phyloP scores from a whole-genome alignment of 2,329 filamentous ascomycete species.

The Lachnellula arida region DNA sequence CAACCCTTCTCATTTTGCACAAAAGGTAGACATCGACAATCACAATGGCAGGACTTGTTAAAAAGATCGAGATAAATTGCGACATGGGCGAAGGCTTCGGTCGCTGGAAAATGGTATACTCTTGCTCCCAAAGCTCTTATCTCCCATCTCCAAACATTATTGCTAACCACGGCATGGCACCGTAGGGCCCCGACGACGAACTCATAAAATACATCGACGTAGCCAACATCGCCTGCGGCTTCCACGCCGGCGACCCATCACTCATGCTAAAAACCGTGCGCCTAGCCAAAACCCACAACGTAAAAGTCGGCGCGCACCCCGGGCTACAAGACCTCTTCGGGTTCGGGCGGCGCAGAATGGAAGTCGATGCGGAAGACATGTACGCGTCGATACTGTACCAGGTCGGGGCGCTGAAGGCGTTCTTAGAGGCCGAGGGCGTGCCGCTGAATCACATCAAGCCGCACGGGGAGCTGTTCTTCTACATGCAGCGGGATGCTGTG shows the following conservation, averaged over 20 bases:
- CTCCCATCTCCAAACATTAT: not conserved
- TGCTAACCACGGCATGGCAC: too few relatives aligned
- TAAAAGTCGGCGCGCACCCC: slow-evolving; percentile 58
- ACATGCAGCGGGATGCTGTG: slow-evolving; percentile 5
- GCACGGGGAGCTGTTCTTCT: slow-evolving; percentile 5
- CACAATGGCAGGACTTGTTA: slow-evolving; percentile 3
- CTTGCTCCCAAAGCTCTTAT: not conserved
- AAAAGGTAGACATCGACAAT: not conserved
- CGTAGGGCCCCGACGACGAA: slow-evolving; percentile 52
- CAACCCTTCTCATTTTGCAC: too few relatives aligned
- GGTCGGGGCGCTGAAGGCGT: slow-evolving; percentile 2
- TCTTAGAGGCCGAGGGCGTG: not conserved
- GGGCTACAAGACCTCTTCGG: slow-evolving; percentile 42
- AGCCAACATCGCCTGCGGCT: slow-evolving; percentile 59
- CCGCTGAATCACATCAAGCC: slow-evolving; percentile 8
- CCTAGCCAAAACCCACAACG: slow-evolving; percentile 51
- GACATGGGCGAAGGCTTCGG: slow-evolving; percentile 51
- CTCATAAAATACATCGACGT: slow-evolving; percentile 57
- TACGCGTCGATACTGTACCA: slow-evolving; percentile 7
- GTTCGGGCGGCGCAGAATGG: slow-evolving; percentile 4
- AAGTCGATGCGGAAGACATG: slow-evolving; percentile 4
- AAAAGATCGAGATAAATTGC: slow-evolving; percentile 41
- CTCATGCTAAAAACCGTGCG: slow-evolving; percentile 59
- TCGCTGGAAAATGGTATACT: slow-evolving; percentile 34
- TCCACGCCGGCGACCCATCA: slow-evolving; percentile 56